Conservation (phyloP, 306 rosid genomes). For the Quercus wislizeni region DNA sequence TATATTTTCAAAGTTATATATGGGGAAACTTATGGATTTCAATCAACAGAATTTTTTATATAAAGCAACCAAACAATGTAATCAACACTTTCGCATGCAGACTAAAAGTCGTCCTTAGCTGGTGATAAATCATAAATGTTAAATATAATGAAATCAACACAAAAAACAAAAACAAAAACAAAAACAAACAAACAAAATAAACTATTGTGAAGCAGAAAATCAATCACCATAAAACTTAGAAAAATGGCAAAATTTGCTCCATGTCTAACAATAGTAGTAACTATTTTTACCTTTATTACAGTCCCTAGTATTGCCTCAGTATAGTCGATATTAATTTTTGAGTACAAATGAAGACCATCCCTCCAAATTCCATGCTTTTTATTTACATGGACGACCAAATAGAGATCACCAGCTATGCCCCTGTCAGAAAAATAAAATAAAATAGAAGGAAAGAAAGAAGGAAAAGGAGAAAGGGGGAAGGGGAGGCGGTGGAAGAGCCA, state of each 20-base stretch:
- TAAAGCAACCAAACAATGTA: neutral
- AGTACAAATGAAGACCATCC: slow-evolving; percentile 80
- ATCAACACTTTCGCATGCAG: neutral
- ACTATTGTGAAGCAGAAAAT: neutral
- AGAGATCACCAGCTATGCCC: slow-evolving; percentile 71
- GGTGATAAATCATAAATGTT: neutral
- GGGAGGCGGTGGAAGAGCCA: slow-evolving; percentile 8
- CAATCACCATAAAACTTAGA: neutral
- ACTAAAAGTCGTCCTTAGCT: neutral
- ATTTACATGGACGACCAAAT: slow-evolving; percentile 62
- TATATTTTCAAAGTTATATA: too few species aligned
- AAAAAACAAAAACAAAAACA: neutral
- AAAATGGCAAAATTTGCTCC: neutral
- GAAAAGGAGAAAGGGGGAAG: neutral
- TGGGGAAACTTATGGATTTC: too few species aligned
- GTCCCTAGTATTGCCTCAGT: slow-evolving; percentile 91
- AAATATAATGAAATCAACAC: neutral
- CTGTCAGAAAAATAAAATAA: slow-evolving; percentile 35
- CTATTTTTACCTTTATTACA: slow-evolving; percentile 52
- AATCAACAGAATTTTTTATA: neutral
- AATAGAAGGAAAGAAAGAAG: neutral
- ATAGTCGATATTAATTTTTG: slow-evolving; percentile 65
- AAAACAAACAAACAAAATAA: too few species aligned
- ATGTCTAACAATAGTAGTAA: slow-evolving; percentile 2
- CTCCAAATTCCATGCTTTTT: slow-evolving; percentile 74